Evolutionary conservation across 768 basidiomycete species (phyloP).

Genomic region (Lactifluus rugatus): DNA sequence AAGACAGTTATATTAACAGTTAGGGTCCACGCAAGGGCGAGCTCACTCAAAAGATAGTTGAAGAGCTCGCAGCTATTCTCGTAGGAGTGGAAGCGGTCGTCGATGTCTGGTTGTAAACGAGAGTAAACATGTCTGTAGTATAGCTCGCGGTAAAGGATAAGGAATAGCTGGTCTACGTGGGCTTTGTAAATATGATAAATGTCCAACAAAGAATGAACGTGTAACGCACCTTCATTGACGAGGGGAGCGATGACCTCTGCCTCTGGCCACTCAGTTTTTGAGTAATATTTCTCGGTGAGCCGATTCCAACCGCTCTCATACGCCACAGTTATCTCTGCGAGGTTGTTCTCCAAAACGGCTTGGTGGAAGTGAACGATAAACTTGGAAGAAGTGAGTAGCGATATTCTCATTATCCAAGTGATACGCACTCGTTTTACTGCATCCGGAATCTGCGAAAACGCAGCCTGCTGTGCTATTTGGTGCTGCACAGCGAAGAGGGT

Average conservation of each 20-base stretch:
- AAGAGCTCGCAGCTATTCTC: constrained; percentile 98
- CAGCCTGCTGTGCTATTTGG: constrained; percentile 75
- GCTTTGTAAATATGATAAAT: not conserved
- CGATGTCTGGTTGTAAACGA: constrained; percentile 86
- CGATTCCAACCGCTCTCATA: constrained; percentile 98
- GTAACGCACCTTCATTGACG: constrained; percentile 73
- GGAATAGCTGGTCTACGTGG: constrained; percentile 75
- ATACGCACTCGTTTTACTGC: constrained; percentile 73
- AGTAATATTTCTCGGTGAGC: constrained; percentile 91
- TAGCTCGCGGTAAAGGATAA: constrained; percentile 92
- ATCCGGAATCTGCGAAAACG: constrained; percentile 77
- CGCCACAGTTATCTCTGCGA: constrained; percentile 81
- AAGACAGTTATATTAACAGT: not conserved
- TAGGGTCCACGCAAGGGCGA: not conserved
- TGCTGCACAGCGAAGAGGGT: constrained; percentile 68
- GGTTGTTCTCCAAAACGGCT: constrained; percentile 85
- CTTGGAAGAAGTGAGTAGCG: constrained; percentile 31
- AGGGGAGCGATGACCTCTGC: constrained; percentile 91
- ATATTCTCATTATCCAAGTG: not conserved
- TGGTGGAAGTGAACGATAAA: constrained; percentile 95
- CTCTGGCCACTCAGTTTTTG: constrained; percentile 94
- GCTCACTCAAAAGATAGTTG: constrained; percentile 90
- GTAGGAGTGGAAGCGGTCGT: constrained; percentile 96
- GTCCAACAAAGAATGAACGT: not conserved
- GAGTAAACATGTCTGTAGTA: constrained; percentile 97